Evolutionary conservation across 1,139 yeast species (phyloP).

Genomic region (Geotrichum carabidarum): DNA sequence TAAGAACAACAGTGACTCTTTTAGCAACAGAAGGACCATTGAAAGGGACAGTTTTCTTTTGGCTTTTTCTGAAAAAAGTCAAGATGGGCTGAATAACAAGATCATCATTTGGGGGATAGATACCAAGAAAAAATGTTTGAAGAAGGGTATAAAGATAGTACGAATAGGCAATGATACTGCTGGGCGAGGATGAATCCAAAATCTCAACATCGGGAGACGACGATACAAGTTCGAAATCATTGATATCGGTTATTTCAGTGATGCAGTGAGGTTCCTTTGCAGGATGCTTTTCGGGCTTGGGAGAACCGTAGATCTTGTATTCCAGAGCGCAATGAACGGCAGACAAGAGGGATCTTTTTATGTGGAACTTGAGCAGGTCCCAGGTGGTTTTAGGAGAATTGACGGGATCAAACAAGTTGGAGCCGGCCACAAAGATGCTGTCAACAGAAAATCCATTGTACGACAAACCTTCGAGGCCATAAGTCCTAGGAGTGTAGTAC

Average conservation of each 20-base stretch:
- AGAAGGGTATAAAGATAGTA: background rate
- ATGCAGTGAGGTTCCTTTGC: background rate
- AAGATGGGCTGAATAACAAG: background rate
- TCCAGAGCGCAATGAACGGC: constrained; percentile 11
- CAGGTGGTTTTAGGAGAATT: constrained; percentile 24
- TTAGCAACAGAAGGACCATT: constrained; percentile 19
- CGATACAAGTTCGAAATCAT: background rate
- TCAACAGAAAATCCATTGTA: constrained; percentile 29
- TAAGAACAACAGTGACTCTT: constrained; percentile 24
- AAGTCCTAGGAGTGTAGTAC: constrained; percentile 26
- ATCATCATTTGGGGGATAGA: background rate
- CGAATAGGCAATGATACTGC: background rate
- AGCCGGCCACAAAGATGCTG: constrained; percentile 28
- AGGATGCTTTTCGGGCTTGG: background rate
- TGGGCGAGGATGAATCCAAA: background rate
- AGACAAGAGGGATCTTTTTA: constrained; percentile 22
- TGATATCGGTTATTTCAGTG: background rate
- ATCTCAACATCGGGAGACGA: background rate
- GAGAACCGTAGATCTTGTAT: constrained; percentile 2
- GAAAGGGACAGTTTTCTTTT: background rate
- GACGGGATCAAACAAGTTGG: constrained; percentile 21
- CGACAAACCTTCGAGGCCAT: constrained; percentile 26
- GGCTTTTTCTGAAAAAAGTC: background rate
- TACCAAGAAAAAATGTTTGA: background rate
- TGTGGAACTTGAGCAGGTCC: constrained; percentile 26